Base-by-base conservation (phyloP, 371 early-diverging fungal species). In the Mortierella polycephala region DNA sequence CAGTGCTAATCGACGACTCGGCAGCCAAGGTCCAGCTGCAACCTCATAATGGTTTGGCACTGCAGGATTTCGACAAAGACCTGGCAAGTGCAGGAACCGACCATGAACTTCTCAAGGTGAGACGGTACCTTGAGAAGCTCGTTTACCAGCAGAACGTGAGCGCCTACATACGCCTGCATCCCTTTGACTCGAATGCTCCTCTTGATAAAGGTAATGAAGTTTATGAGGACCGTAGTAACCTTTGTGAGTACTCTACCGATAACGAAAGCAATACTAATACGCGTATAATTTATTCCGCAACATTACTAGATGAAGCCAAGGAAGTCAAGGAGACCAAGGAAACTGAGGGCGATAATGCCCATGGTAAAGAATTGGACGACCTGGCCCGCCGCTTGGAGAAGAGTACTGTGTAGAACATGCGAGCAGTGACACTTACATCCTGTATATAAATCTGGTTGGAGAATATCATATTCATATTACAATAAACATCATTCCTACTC, bases 1-100 rank as follows among this genome's bases (percentile, higher is more conserved):
- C 90, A 0, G 75, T 93, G 2, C 59, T 93, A 30, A 67, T 93
- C 10, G 94, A 93, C 55, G 94, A 93, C 80, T 90, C 92, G 9
- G 75, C 81, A 4, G 69, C 74, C 52, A 93, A 93, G 75, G 80
- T 88, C 0, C 82, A 82, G 5, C 54, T 88, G 57, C 93, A 93
- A 58, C 90, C 87, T 12, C 84, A 85, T 47, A 93, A 92, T 62
- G 84, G 86, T 4, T 59, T 93, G 44, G 87, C 86, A 61, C 58
- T 89, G 23, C 57, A 65, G 30, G 72, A 85, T 11, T 88, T 83
- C 60, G 83, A 81, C 6, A 55, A 64, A 37, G 53, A 49, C 1
- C 16, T 57, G 14, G 83, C 75, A 13, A 41, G 39, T 42, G 55
- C 53, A 7, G 75, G 62, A 8, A 75, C 71, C 0, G 92, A 91